Evolutionary conservation across 441 rosid species (phyloP).

Genomic region (Corymbia calophylla): DNA sequence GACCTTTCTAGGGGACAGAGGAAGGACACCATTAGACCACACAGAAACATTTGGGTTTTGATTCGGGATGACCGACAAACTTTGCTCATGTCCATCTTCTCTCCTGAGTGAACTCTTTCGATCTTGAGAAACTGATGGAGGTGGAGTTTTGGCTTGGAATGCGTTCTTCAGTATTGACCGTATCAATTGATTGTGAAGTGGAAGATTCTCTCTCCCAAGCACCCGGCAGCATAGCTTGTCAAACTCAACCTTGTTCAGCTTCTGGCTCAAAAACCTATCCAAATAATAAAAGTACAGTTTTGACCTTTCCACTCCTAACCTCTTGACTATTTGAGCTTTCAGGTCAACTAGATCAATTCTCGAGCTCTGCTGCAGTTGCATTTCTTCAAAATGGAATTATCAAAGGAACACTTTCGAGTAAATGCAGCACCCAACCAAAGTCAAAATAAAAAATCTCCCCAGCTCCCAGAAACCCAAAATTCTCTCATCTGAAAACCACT

Average conservation of each 20-base stretch:
- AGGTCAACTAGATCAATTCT: conserved; percentile 31
- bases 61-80: not conserved
- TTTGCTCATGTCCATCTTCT: conserved; percentile 10
- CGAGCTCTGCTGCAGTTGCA: not conserved
- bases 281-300: conserved; percentile 35
- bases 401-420: not conserved
- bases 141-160: conserved; percentile 19
- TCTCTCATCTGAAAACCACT: conserved; percentile 24
- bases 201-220: conserved; percentile 32
- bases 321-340: conserved; percentile 33
- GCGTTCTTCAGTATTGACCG: conserved; percentile 45
- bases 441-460: conserved; percentile 5
- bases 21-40: conserved; percentile 32
- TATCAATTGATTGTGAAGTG: conserved; percentile 43
- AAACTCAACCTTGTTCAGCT: conserved; percentile 36
- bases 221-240: conserved; percentile 31
- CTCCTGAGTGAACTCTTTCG: not conserved
- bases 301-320: conserved; percentile 33
- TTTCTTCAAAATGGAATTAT: not conserved
- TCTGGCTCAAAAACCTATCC: conserved; percentile 25
- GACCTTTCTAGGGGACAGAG: conserved; percentile 44
- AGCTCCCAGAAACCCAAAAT: conserved; percentile 22
- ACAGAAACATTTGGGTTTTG: conserved; percentile 5
- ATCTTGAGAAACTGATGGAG: not conserved
- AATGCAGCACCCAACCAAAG: not conserved